Percentiles rank a stretch among this genome's conserved stretches.
Conservation (phyloP, 352 stramenopile species). For the Phytophthora citricola region DNA sequence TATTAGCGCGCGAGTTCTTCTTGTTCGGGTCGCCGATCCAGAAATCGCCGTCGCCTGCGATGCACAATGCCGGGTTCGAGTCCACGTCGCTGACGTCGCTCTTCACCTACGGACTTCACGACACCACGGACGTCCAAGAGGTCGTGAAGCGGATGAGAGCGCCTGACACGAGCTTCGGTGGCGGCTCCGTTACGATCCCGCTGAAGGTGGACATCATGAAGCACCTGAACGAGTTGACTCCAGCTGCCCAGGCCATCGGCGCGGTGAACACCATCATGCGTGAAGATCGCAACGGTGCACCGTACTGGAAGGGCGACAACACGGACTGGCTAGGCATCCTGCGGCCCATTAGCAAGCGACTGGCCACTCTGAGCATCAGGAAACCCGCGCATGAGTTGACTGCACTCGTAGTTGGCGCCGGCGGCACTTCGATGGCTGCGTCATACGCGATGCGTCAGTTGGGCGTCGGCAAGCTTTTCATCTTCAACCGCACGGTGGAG, state of each 20-base stretch:
- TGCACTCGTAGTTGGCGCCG: conserved; percentile 90
- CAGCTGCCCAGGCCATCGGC: conserved; percentile 96
- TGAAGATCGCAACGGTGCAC: conserved; percentile 46
- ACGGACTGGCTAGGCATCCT: conserved; percentile 99
- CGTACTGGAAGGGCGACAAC: conserved; percentile 94
- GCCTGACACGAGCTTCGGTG: conserved; percentile 82
- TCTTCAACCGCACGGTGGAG: conserved; percentile 96
- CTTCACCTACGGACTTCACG: conserved; percentile 91
- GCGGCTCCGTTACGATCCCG: conserved; percentile 97
- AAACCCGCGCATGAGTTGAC: conserved; percentile 39
- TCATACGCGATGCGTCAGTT: conserved; percentile 94
- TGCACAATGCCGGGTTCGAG: conserved; percentile 97
- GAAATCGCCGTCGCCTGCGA: conserved; percentile 96
- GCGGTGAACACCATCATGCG: conserved; percentile 98
- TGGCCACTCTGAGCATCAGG: conserved; percentile 23
- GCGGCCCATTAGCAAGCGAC: conserved; percentile 87
- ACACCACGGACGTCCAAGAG: conserved; percentile 60
- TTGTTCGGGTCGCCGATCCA: conserved; percentile 97
- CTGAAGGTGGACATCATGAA: conserved; percentile 97
- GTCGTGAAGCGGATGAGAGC: conserved; percentile 56
- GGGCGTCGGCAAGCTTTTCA: conserved; percentile 84
- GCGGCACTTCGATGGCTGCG: conserved; percentile 95
- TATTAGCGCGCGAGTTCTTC: conserved; percentile 86
- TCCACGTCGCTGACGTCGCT: conserved; percentile 75
- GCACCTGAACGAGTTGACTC: conserved; percentile 93